Evolutionary conservation across 2,329 filamentous ascomycete genomes (phyloP).

Genomic region (Chaetomiaceae sp.): DNA sequence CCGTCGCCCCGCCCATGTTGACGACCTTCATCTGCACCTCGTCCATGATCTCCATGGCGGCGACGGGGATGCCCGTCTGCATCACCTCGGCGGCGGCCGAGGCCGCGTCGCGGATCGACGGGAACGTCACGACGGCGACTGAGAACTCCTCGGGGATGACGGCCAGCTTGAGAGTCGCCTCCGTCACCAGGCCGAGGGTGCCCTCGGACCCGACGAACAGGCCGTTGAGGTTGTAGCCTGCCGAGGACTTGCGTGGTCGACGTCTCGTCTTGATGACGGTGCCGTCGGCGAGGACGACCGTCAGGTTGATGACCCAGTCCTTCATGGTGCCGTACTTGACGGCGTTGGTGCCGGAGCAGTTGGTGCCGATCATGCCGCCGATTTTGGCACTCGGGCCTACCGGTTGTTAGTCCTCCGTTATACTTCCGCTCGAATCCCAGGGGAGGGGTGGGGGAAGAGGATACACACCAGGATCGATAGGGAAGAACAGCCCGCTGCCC

Average conservation of each 20-base stretch:
- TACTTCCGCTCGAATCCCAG: not conserved
- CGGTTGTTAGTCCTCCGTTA: slow-evolving; percentile 6
- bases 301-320: slow-evolving; percentile 81
- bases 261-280: slow-evolving; percentile 73
- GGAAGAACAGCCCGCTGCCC: slow-evolving; percentile 78
- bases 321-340: slow-evolving; percentile 83
- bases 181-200: slow-evolving; percentile 75
- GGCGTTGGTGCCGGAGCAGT: slow-evolving; percentile 73
- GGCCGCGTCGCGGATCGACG: slow-evolving; percentile 70
- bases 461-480: slow-evolving; percentile 69
- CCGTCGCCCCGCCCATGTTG: slow-evolving; percentile 67
- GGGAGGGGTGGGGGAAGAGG: too few relatives aligned
- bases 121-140: slow-evolving; percentile 76
- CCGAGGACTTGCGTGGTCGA: slow-evolving; percentile 74
- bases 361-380: slow-evolving; percentile 78
- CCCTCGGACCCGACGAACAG: slow-evolving; percentile 80
- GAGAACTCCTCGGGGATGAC: slow-evolving; percentile 71
- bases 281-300: slow-evolving; percentile 74
- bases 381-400: slow-evolving; percentile 64
- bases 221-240: slow-evolving; percentile 77
- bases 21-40: slow-evolving; percentile 83
- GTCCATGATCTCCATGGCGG: slow-evolving; percentile 82
- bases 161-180: slow-evolving; percentile 75
- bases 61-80: slow-evolving; percentile 67
- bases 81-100: slow-evolving; percentile 72